Evolutionary conservation across 208 protist species (phyloP).

Genomic region (Zelonia costaricensis): DNA sequence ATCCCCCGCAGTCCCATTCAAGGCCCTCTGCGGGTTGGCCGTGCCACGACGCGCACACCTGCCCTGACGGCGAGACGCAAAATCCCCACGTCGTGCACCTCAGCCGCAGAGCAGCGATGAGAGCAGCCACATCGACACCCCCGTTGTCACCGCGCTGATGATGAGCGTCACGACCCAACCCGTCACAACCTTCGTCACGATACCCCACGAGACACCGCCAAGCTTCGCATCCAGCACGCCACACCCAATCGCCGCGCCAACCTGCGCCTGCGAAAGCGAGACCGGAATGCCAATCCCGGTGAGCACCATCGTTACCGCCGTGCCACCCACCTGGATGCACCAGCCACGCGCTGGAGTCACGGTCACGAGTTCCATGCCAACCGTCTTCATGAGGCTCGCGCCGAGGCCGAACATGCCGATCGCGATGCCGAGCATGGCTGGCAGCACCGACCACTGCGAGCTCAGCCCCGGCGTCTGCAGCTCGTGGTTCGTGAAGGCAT

Average conservation of each 20-base stretch:
- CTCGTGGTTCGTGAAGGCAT: constrained; percentile 71
- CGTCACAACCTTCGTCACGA: constrained; percentile 72
- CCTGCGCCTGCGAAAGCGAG: constrained; percentile 80
- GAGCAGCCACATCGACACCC: constrained; percentile 46
- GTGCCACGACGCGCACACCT: no score
- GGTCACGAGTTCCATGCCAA: constrained; percentile 82
- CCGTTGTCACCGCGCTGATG: constrained; percentile 69
- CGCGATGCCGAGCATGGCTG: constrained; percentile 82
- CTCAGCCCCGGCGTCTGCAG: constrained; percentile 46
- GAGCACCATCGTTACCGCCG: constrained; percentile 80
- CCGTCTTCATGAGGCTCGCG: constrained; percentile 80
- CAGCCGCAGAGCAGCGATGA: constrained; percentile 38
- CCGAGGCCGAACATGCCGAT: constrained; percentile 84
- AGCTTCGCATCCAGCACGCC: constrained; percentile 68
- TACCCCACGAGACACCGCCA: constrained; percentile 61
- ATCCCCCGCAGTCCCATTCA: not conserved
- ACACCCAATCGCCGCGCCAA: constrained; percentile 78
- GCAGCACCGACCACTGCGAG: constrained; percentile 68
- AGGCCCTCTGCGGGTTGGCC: no score
- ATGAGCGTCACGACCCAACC: constrained; percentile 81
- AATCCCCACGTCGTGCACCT: not conserved
- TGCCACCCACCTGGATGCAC: constrained; percentile 82
- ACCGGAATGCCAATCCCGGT: constrained; percentile 84
- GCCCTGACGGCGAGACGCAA: not conserved
- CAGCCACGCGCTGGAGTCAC: constrained; percentile 82